Evolutionary conservation across 164 flowering plant genomes (phyloP).

Genomic region (Stephania yunnanensis): DNA sequence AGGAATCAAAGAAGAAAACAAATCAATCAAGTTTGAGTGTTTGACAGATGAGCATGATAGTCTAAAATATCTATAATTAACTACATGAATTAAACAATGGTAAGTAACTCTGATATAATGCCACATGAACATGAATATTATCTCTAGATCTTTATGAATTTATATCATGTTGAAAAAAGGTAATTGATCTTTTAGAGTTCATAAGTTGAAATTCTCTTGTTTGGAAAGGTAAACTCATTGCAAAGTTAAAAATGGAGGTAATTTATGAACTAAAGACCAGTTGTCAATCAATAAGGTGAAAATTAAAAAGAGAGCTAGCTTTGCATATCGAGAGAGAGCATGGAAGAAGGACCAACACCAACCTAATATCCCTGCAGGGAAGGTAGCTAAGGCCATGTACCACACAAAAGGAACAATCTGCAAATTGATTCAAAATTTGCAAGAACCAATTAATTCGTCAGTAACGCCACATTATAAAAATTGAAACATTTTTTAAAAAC

Average conservation of each 20-base stretch:
- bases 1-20: background rate
- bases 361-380: conserved; percentile 74
- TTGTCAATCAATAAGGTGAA: no score
- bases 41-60: background rate
- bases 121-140: no score
- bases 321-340: background rate
- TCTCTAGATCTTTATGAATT: no score
- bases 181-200: no score
- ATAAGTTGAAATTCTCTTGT: no score
- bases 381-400: conserved; percentile 68
- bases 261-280: background rate
- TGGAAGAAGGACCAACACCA: background rate
- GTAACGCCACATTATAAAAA: no score
- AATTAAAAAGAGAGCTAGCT: background rate
- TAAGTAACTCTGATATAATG: background rate
- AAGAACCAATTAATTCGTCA: background rate
- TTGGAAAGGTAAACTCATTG: no score
- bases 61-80: background rate
- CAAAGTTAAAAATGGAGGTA: no score
- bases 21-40: no score
- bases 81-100: background rate
- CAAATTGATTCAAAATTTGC: background rate
- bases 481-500: no score
- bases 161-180: no score
- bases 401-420: conserved; percentile 72